Conservation (phyloP, 2,329 filamentous ascomycete genomes). For the Verticillium zaregamsianum region DNA sequence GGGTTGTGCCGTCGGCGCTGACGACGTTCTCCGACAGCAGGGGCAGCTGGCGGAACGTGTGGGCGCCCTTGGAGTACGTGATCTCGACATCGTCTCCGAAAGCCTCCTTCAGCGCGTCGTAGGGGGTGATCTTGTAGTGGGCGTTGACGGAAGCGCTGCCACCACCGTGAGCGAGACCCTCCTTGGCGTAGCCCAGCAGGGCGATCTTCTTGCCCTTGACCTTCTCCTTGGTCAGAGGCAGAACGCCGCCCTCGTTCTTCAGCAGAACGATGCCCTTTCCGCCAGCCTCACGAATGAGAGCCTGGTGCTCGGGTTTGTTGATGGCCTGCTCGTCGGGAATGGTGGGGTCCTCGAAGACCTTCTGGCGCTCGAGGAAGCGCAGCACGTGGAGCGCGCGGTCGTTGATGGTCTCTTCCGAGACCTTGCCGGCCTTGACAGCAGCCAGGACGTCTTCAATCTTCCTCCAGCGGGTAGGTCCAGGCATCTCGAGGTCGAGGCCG, state of each 20-base stretch:
- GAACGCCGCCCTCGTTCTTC: constrained; percentile 61
- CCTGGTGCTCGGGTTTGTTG: constrained; percentile 5
- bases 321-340: constrained; percentile 13
- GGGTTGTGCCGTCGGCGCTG: constrained; percentile 6
- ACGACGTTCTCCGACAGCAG: constrained; percentile 19
- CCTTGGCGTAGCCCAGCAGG: constrained; percentile 50
- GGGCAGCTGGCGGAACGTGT: constrained; percentile 26
- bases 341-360: not conserved
- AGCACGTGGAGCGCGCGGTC: not conserved
- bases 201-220: constrained; percentile 39
- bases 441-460: constrained; percentile 4
- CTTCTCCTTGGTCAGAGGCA: constrained; percentile 48
- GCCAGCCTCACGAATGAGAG: constrained; percentile 29
- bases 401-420: not conserved
- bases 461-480: constrained; percentile 27
- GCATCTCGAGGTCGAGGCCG: constrained; percentile 33
- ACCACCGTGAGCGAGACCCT: constrained; percentile 23
- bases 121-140: constrained; percentile 24
- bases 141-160: constrained; percentile 26
- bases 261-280: constrained; percentile 68
- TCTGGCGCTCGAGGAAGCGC: not conserved
- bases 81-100: constrained; percentile 13
- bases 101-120: constrained; percentile 22
- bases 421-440: constrained; percentile 1
- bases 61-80: constrained; percentile 20